These are phyloP conservation scores for Neurospora hispaniola DNA, from an alignment of 495 filamentous ascomycete species.

Conservation along the genomic window DNA sequence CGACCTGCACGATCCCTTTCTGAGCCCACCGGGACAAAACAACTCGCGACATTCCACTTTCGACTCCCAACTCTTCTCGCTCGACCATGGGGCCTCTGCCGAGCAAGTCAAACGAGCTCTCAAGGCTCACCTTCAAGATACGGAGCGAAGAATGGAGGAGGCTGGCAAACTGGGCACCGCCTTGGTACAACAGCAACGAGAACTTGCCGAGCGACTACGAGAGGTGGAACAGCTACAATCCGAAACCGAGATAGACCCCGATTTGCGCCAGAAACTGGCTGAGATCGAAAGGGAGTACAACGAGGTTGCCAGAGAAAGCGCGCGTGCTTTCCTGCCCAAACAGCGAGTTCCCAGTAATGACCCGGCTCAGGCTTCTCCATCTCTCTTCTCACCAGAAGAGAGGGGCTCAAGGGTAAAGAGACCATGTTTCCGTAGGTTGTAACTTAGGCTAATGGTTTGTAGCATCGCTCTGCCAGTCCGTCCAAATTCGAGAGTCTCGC, in stretches of 20 bases:
- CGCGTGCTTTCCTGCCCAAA: conserved; percentile 81
- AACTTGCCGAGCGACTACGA: conserved; percentile 67
- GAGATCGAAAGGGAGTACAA: conserved; percentile 93
- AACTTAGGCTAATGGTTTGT: conserved; percentile 12
- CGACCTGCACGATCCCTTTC: conserved; percentile 44
- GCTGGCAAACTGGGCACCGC: conserved; percentile 79
- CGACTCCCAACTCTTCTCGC: conserved; percentile 64
- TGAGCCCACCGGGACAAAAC: conserved; percentile 33
- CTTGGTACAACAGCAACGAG: conserved; percentile 71
- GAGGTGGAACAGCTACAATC: conserved; percentile 74
- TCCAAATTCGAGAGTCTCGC: conserved; percentile 77
- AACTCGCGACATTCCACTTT: conserved; percentile 69
- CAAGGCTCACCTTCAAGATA: conserved; percentile 84
- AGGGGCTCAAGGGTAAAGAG: conserved; percentile 42
- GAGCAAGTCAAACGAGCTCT: conserved; percentile 79
- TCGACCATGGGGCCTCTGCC: conserved; percentile 69
- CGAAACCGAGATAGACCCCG: conserved; percentile 72
- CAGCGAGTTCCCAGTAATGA: conserved; percentile 59
- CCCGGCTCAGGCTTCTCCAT: conserved; percentile 50
- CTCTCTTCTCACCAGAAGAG: conserved; percentile 37
- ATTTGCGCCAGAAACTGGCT: conserved; percentile 68
- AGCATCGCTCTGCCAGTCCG: conserved; percentile 58
- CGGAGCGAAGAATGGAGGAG: conserved; percentile 80
- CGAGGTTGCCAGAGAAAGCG: conserved; percentile 83
- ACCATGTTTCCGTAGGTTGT: background rate